These are phyloP conservation scores for Exophiala alcalophila DNA, from an alignment of 2,329 filamentous ascomycete species.

Conservation along the genomic window DNA sequence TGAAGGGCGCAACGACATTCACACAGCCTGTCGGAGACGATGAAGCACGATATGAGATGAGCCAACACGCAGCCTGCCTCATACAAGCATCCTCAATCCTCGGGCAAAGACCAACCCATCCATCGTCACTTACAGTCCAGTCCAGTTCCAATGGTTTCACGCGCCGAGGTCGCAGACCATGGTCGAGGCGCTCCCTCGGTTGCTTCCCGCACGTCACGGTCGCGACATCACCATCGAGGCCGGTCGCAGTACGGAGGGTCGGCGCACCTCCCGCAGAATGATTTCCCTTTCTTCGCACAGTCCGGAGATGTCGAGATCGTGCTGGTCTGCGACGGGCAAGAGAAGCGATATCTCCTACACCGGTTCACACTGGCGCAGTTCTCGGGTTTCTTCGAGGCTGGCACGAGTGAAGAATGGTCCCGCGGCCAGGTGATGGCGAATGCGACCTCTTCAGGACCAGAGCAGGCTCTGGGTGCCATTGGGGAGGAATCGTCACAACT, in stretches of 20 bases:
- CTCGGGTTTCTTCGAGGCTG: conserved; percentile 90
- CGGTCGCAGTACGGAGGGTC: conserved; percentile 78
- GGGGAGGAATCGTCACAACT: conserved; percentile 45
- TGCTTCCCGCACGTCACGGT: conserved; percentile 60
- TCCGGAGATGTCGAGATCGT: conserved; percentile 92
- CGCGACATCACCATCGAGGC: conserved; percentile 64
- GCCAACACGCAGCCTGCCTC: conserved; percentile 3
- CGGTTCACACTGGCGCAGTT: conserved; percentile 82
- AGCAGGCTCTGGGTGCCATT: conserved; percentile 54
- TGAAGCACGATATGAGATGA: conserved; percentile 13
- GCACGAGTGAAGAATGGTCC: conserved; percentile 76
- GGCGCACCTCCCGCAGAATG: conserved; percentile 72
- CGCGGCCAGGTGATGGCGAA: conserved; percentile 32
- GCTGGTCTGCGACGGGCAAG: conserved; percentile 65
- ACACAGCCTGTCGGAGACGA: too few relatives aligned
- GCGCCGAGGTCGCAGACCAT: conserved; percentile 48
- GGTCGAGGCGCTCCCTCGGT: conserved; percentile 61
- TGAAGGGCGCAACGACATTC: too few relatives aligned
- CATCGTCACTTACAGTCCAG: conserved; percentile 8
- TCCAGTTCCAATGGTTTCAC: conserved; percentile 41
- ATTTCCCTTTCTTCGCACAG: conserved; percentile 86
- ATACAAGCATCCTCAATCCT: conserved; percentile 5
- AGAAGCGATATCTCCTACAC: conserved; percentile 84
- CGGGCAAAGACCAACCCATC: conserved; percentile 6
- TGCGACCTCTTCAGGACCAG: conserved; percentile 30